Conservation (phyloP, 345 rosid species). For the Acer negundo region DNA sequence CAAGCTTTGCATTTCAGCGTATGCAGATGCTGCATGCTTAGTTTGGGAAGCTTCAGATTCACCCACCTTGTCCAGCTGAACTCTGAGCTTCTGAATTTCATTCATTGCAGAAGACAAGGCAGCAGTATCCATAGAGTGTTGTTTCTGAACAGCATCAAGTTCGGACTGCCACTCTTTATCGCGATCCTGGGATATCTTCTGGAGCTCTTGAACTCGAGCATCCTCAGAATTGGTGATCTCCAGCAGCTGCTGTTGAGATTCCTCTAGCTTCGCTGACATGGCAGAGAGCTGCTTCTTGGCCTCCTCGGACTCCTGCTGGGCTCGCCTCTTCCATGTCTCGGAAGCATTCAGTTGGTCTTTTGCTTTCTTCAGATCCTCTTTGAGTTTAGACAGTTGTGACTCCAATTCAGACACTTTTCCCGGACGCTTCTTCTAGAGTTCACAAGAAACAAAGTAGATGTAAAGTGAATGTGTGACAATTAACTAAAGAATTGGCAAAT, state of each 20-base stretch:
- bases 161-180: constrained; percentile 97
- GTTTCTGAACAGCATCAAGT: constrained; percentile 92
- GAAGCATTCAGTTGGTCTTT: constrained; percentile 73
- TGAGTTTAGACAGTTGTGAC: constrained; percentile 69
- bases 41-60: constrained; percentile 66
- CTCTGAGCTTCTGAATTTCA: constrained; percentile 88
- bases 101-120: constrained; percentile 79
- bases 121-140: constrained; percentile 76
- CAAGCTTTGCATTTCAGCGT: constrained; percentile 56
- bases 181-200: constrained; percentile 80
- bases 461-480: constrained; percentile 15
- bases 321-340: constrained; percentile 69
- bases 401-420: constrained; percentile 59
- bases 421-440: constrained; percentile 61
- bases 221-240: constrained; percentile 87
- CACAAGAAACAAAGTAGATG: constrained; percentile 20
- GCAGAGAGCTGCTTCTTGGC: constrained; percentile 54
- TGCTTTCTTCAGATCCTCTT: constrained; percentile 77
- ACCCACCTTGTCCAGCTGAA: constrained; percentile 63
- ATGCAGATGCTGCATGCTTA: constrained; percentile 61
- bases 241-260: constrained; percentile 61
- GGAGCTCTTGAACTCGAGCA: constrained; percentile 73
- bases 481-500: constrained; percentile 9
- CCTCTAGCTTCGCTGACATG: constrained; percentile 61
- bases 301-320: constrained; percentile 78